Conservation (phyloP, 2,329 filamentous ascomycete species). For the Neonectria neomacrospora region DNA sequence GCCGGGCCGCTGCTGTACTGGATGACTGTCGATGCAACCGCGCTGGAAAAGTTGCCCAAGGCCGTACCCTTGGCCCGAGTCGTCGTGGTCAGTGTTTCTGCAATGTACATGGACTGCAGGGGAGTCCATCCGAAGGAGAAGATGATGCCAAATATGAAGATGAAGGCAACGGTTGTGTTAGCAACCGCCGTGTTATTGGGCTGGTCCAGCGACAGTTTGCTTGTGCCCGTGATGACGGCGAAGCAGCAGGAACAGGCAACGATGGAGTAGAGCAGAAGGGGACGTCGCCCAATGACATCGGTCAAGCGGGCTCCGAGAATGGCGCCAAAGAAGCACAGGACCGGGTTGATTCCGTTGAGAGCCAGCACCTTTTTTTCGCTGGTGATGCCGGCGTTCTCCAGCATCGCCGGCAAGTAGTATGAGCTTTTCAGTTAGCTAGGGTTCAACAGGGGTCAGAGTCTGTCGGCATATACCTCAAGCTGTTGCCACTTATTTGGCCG, state of each 20-base stretch:
- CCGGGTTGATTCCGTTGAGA: constrained; percentile 64
- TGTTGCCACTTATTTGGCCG: constrained; percentile 64
- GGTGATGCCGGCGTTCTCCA: constrained; percentile 63
- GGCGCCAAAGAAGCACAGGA: constrained; percentile 62
- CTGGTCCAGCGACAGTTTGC: constrained; percentile 55
- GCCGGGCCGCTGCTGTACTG: constrained; percentile 58
- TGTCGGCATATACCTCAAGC: constrained; percentile 44
- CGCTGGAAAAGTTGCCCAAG: constrained; percentile 55
- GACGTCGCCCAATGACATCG: constrained; percentile 67
- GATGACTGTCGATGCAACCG: constrained; percentile 52
- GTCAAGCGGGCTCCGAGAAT: constrained; percentile 66
- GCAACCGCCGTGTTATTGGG: constrained; percentile 51
- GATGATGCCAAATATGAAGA: constrained; percentile 63
- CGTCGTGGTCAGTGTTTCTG: constrained; percentile 57
- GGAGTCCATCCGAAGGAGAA: constrained; percentile 63
- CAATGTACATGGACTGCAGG: constrained; percentile 61
- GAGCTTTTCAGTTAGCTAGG: constrained; percentile 38
- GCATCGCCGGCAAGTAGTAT: constrained; percentile 66
- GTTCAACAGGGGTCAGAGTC: too few relatives aligned
- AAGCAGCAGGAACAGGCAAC: constrained; percentile 60
- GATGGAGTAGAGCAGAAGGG: constrained; percentile 60
- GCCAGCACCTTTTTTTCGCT: constrained; percentile 59
- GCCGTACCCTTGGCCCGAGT: constrained; percentile 59
- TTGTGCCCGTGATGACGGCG: constrained; percentile 60
- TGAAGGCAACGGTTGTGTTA: constrained; percentile 59